Evolutionary conservation across 441 rosid species (phyloP).

Genomic region (Eugenia klotzschiana): DNA sequence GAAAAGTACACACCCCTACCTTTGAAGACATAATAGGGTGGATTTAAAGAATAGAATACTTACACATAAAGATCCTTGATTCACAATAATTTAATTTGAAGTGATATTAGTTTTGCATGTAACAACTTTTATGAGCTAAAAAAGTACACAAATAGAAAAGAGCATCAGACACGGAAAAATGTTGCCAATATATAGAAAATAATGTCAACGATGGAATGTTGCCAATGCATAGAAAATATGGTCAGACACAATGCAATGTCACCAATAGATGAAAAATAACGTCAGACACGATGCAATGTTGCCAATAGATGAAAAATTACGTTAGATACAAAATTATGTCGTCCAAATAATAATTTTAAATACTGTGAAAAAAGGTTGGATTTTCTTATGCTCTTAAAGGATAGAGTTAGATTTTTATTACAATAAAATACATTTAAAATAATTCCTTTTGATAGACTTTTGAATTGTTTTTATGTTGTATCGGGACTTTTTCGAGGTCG

Average conservation of each 20-base stretch:
- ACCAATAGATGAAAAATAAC: neutral
- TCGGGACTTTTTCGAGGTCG: neutral
- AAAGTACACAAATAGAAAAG: neutral
- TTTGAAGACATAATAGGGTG: neutral
- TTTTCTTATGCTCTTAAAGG: neutral
- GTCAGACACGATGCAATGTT: neutral
- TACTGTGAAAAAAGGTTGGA: neutral
- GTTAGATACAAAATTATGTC: neutral
- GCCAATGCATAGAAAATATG: too few species aligned
- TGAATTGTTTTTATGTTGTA: neutral
- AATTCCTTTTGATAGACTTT: neutral
- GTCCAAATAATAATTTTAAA: neutral
- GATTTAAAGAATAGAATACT: neutral
- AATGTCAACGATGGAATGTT: too few species aligned
- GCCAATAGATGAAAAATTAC: neutral
- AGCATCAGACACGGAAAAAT: too few species aligned
- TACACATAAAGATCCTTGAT: neutral
- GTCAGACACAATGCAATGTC: neutral
- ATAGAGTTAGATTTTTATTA: neutral
- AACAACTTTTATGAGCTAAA: neutral
- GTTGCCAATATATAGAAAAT: too few species aligned
- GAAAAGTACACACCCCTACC: neutral
- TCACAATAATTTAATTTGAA: neutral
- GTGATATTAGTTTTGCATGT: neutral
- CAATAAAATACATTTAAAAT: neutral